These are phyloP conservation scores for Phytopythium delawarense DNA, from an alignment of 352 stramenopile genomes.

Conservation along the genomic window DNA sequence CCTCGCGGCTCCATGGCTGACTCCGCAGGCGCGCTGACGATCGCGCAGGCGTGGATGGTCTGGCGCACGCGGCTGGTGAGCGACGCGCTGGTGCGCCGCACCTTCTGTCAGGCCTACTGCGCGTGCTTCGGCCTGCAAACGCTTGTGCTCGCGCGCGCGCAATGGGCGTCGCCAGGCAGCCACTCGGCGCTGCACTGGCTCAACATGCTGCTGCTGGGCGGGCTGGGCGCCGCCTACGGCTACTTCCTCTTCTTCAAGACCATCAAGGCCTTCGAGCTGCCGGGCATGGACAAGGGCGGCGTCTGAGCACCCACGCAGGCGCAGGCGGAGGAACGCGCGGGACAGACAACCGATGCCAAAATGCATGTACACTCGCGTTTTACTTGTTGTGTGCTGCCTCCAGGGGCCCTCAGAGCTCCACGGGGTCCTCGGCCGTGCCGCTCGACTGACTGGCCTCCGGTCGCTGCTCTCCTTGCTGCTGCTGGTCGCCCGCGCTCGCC, in stretches of 20 bases:
- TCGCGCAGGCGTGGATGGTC: slow-evolving; percentile 84
- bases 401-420: slow-evolving; percentile 2
- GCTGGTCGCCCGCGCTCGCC: slow-evolving; percentile 4
- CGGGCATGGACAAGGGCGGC: slow-evolving; percentile 47
- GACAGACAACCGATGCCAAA: neutral
- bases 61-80: slow-evolving; percentile 84
- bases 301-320: slow-evolving; percentile 22
- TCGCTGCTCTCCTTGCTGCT: slow-evolving; percentile 2
- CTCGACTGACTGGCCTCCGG: neutral
- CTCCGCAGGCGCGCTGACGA: slow-evolving; percentile 56
- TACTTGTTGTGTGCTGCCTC: neutral
- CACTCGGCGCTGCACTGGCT: slow-evolving; percentile 82
- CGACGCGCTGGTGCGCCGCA: slow-evolving; percentile 77
- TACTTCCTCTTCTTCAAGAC: slow-evolving; percentile 87
- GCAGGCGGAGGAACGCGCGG: neutral
- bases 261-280: slow-evolving; percentile 86
- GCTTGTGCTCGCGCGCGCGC: slow-evolving; percentile 63
- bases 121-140: slow-evolving; percentile 83
- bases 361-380: slow-evolving; percentile 7
- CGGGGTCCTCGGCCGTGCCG: slow-evolving; percentile 8
- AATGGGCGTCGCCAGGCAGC: slow-evolving; percentile 64
- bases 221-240: slow-evolving; percentile 64
- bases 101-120: slow-evolving; percentile 87
- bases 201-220: slow-evolving; percentile 71
- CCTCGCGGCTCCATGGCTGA: too few relatives aligned